phyloP scores from a whole-genome alignment of 2,329 filamentous ascomycete species.

The Xylaria digitata region DNA sequence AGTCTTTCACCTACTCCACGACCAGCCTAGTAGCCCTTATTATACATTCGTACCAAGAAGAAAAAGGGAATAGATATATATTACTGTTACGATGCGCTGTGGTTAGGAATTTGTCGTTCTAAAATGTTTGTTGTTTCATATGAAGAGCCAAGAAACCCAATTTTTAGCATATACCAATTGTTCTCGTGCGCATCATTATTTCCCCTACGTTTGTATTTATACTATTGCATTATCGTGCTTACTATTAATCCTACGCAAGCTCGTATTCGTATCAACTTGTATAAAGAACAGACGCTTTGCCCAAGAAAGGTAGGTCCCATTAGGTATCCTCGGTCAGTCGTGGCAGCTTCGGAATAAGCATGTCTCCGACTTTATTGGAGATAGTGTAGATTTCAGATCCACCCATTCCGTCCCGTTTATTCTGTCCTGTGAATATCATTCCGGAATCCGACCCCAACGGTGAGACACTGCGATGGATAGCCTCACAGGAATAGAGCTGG shows the following conservation, averaged over 20 bases:
- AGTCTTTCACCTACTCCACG: too few relatives aligned
- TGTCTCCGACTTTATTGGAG: slow-evolving; percentile 15
- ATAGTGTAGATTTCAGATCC: slow-evolving; percentile 5
- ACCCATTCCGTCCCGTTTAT: not conserved
- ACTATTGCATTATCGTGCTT: slow-evolving; percentile 6
- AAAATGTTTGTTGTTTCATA: not conserved
- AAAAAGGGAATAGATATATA: not conserved
- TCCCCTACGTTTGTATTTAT: not conserved
- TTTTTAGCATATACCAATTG: not conserved
- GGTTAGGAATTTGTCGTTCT: not conserved
- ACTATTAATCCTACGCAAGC: not conserved
- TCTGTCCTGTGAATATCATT: not conserved
- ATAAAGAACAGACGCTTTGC: slow-evolving; percentile 8
- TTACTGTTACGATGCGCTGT: not conserved
- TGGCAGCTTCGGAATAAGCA: slow-evolving; percentile 24
- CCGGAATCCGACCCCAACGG: not conserved
- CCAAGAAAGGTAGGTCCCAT: slow-evolving; percentile 32
- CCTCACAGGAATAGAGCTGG: slow-evolving; percentile 27
- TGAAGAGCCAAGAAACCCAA: not conserved
- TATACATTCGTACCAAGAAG: too few relatives aligned
- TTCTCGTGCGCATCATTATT: not conserved
- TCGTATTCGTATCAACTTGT: slow-evolving; percentile 25
- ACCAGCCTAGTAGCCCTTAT: too few relatives aligned
- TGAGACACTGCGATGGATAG: slow-evolving; percentile 31
- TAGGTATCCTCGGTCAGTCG: not conserved